Evolutionary conservation across 257 asterid species (phyloP), one percentile per base, ranked within the genome.

Genomic region (Solanum chilense): DNA sequence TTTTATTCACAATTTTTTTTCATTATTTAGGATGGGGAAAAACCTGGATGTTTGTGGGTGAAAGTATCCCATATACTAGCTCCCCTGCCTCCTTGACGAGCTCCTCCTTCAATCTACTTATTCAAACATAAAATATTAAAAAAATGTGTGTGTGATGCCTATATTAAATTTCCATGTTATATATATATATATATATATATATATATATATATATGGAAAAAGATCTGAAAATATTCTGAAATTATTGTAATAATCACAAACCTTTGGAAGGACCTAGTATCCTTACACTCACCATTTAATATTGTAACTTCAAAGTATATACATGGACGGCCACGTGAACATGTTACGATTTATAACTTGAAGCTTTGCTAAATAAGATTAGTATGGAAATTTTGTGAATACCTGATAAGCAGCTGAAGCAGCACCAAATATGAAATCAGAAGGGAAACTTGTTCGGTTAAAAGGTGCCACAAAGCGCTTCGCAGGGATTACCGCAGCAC

Each of bases 31-130:
- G 60, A 49, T 5, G 18, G 60, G 60, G 5, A 2, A 27, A 25
- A 14, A 11, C 88, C 89, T 52, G 89, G 86, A 58, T 82, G 47
- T 18, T 49, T 35, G 69, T 82, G 87, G 69, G 91, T 75, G 88
- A 88, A 92, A 80, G 37, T 83, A 91, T 91, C 94, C 94, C 94
- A 92, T 15, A 86, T 41, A 23, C 92, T 90, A 20, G 29, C 52
- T 29, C 93, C 89, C 88, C 87, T 92, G 12, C 92, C 94, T 76
- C 85, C 88, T 87, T 84, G 85, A 47, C 45, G 73, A 13, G 86
- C 71, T 47, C 90, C 90, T 56, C 91, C 93, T 88, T 91, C 94
- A 21, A 58, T 35, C 77, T 83, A n/a, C 23, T 25, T 45, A 44
- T 58, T 62, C 86, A 39, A 39, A 1, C 58, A 62, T 62, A 41